Evolutionary conservation across 1,139 yeast species (phyloP), one percentile per base, ranked within the genome.

Genomic region (Arxiozyma telluris): DNA sequence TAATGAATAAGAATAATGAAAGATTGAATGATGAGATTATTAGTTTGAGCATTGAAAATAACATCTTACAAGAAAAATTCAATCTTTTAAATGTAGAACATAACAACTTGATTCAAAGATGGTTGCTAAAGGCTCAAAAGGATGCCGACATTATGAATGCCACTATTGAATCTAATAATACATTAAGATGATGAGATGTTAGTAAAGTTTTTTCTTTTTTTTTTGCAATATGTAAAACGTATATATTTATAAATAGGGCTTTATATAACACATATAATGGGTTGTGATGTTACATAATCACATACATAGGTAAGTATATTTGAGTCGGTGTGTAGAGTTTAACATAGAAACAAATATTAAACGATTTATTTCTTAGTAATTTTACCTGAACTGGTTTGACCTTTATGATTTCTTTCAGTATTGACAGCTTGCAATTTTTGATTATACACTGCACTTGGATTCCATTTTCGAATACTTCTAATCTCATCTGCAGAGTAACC

Each of bases 401-500:
- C 49, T 25, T 46, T 46, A 18, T 38, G 49, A 17, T 15, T 47
- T 47, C 55, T 63, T 43, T 63, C 66, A 23, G 58, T 53, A 39
- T 76, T 79, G 34, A 86, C 81, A 43, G 87, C 88, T 50, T 80
- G 78, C 50, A 85, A 61, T 69, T 87, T 87, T 62, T 86, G 90
- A 57, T 76, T 80, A 66, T 93, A 91, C 34, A 81, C 73, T 23
- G 79, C 70, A 46, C 87, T 83, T 3, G 97, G 93, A 53, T 79
- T 83, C 80, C 90, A 84, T 68, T 87, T 86, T 61, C 96, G 77
- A 25, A 89, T 84, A 58, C 88, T 82, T 62, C 96, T 78, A 49
- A 91, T 85, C 65, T 91, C 98, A 70, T 93, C 98, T 61, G 89
- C 81, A 20, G 95, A 81, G 69, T 84, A 89, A 1, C 98, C 98